phyloP scores from a whole-genome alignment of 2,329 filamentous ascomycete species.

The Phialocephala sp. region DNA sequence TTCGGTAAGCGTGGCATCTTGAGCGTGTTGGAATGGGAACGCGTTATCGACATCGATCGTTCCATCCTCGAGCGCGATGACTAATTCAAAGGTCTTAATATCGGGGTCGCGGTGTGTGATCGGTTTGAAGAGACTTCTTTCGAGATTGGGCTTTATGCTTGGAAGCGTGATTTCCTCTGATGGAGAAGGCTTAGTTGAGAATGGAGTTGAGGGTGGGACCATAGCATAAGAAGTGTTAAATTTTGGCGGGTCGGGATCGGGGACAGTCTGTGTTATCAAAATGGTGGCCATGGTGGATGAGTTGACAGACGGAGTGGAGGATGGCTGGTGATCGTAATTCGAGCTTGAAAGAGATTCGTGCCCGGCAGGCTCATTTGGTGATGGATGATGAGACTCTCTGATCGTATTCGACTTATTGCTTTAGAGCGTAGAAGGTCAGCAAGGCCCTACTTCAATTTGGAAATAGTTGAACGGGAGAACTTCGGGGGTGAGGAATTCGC shows the following conservation, averaged over 20 bases:
- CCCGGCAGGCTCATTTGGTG: background rate
- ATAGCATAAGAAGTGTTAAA: background rate
- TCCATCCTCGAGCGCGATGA: conserved; percentile 1
- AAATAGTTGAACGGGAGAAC: background rate
- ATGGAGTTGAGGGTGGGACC: background rate
- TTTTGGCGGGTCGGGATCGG: background rate
- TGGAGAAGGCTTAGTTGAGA: conserved; percentile 2
- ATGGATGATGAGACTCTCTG: background rate
- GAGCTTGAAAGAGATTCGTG: background rate
- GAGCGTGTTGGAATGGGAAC: background rate
- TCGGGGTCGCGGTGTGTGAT: background rate
- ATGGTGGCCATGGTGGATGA: background rate
- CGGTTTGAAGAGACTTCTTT: background rate
- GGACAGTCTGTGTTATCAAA: background rate
- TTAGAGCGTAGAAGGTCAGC: background rate
- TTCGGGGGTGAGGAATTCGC: background rate
- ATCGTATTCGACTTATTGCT: background rate
- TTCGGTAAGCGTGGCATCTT: background rate
- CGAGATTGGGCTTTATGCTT: background rate
- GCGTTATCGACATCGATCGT: background rate
- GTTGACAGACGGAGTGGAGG: background rate
- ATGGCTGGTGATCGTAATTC: background rate
- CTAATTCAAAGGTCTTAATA: background rate
- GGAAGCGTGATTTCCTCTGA: background rate
- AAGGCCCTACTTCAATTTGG: background rate